Evolutionary conservation across 169 alveolate species (phyloP), one percentile per base, ranked within the genome.

Genomic region (Cytauxzoon felis): DNA sequence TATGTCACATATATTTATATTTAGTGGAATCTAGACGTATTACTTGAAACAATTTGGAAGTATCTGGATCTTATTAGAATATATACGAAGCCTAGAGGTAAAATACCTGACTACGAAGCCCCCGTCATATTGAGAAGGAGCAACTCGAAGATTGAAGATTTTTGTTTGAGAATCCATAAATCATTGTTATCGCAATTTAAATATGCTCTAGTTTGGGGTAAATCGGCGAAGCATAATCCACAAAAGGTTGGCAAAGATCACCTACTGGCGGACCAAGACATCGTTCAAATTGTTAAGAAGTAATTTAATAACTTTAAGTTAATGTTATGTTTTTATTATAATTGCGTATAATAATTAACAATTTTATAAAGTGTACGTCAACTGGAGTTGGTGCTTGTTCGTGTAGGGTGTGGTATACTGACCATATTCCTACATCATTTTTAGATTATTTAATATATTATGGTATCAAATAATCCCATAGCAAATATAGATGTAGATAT

Each of bases 201-300:
- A 83, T 94, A 92, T 48, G 99, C 98, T n/a, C 72, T 95, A 58
- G 99, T 97, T 23, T 97, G 99, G 99, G 99, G 99, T 3, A 88
- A 86, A 48, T 92, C 98, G 30, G 99, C 93, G 9, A 96, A 96
- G 80, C 98, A 95, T 73, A 92, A 91, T 82, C 98, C 99, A 21
- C 95, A 95, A 78, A 92, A 88, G 80, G 96, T 92, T 26, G 99
- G 99, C 27, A 94, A 93, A 71, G 98, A 95, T 40, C 98, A 95
- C 75, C 93, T 89, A 18, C 53, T 91, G 43, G 82, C 88, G 29
- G 95, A 91, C 78, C 94, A 91, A 67, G 95, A 91, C 62, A 89
- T 91, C 19, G 92, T 91, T 6, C 95, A 91, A 57, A 87, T 91
- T 32, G 90, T 91, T 26, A 91, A 91, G 53, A 87, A 89, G 75